A percentile compares a stretch with the other conserved stretches of the same genome.
phyloP scores from a whole-genome alignment of 805 yeast species.

The Candida cerambycidarum region DNA sequence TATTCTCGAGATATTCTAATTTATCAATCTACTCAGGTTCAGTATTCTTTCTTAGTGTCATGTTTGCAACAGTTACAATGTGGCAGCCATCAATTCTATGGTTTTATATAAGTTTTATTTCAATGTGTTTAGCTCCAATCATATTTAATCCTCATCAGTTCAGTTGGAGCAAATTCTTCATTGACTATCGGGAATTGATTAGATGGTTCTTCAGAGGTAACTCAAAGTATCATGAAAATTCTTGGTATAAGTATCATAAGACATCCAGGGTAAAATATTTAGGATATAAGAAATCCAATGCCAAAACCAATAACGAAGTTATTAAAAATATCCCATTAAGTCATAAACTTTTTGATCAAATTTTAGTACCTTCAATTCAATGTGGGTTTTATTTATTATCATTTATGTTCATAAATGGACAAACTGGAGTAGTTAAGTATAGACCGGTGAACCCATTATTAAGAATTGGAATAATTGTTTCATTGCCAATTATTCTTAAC shows the following conservation, averaged over 20 bases:
- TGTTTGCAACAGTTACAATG: constrained; percentile 77
- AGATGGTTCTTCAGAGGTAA: constrained; percentile 86
- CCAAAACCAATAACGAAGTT: background rate
- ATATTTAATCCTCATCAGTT: constrained; percentile 57
- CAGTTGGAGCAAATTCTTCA: constrained; percentile 44
- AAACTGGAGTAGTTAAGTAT: constrained; percentile 64
- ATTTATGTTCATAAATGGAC: constrained; percentile 79
- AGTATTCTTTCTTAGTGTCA: constrained; percentile 61
- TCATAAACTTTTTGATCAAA: constrained; percentile 17
- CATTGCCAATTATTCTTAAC: constrained; percentile 50
- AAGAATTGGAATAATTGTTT: constrained; percentile 55
- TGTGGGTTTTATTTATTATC: constrained; percentile 49
- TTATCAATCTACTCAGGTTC: constrained; percentile 79
- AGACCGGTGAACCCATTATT: constrained; percentile 50
- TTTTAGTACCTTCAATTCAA: constrained; percentile 19
- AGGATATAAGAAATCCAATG: constrained; percentile 22
- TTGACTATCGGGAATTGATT: constrained; percentile 49
- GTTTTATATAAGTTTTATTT: constrained; percentile 52
- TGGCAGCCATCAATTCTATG: constrained; percentile 73
- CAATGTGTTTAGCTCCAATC: constrained; percentile 50
- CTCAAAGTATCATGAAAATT: constrained; percentile 58
- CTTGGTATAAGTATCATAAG: constrained; percentile 74
- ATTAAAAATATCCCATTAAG: constrained; percentile 2
- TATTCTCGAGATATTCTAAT: constrained; percentile 75
- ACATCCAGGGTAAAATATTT: constrained; percentile 21